Evolutionary conservation across 345 rosid genomes (phyloP).

Genomic region (Punica granatum): DNA sequence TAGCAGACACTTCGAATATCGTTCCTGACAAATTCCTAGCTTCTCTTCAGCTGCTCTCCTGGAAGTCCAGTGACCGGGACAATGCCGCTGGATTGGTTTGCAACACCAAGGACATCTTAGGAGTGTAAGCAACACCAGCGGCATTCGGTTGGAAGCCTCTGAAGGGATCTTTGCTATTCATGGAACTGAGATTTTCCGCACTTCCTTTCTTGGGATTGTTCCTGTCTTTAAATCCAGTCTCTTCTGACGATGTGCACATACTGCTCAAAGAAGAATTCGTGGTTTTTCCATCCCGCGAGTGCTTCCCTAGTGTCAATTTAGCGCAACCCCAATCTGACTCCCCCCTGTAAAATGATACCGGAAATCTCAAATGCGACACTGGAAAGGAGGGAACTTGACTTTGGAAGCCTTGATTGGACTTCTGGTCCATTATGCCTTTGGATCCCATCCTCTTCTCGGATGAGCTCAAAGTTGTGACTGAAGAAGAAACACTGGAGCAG

Average conservation of each 20-base stretch:
- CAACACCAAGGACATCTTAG: constrained; percentile 28
- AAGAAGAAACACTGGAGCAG: constrained; percentile 23
- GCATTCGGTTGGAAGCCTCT: constrained; percentile 37
- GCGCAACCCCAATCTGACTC: constrained; percentile 42
- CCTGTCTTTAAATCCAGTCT: background rate
- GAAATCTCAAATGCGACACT: constrained; percentile 16
- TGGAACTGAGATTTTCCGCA: background rate
- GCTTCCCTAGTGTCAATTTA: constrained; percentile 47
- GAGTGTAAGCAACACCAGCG: constrained; percentile 13
- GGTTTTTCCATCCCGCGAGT: constrained; percentile 40
- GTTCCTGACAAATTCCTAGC: background rate
- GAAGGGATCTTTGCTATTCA: constrained; percentile 24
- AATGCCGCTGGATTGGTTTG: constrained; percentile 77
- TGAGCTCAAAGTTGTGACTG: constrained; percentile 21
- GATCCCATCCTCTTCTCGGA: constrained; percentile 11
- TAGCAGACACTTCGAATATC: background rate
- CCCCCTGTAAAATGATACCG: constrained; percentile 37
- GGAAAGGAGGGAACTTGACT: background rate
- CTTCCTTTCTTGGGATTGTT: too few species aligned
- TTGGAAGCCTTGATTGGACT: constrained; percentile 24
- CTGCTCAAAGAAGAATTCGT: background rate
- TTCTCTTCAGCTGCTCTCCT: constrained; percentile 35
- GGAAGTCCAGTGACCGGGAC: constrained; percentile 61
- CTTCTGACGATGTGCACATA: background rate
- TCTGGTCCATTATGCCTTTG: background rate